These are phyloP conservation scores for Ulmus americana DNA, from an alignment of 331 rosid species.

Conservation along the genomic window DNA sequence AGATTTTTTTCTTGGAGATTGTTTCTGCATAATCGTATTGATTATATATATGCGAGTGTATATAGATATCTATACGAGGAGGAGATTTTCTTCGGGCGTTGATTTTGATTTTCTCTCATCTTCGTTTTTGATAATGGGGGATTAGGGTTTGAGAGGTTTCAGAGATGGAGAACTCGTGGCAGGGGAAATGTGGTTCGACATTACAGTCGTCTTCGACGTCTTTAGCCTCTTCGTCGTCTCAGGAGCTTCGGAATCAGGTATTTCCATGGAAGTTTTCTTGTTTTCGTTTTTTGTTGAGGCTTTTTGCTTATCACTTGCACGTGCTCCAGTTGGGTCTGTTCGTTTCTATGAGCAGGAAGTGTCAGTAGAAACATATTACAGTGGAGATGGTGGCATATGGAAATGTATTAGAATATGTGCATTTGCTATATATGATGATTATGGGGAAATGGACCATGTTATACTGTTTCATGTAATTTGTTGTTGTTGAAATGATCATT, in stretches of 20 bases:
- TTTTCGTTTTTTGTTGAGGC: not conserved
- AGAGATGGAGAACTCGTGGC: slow-evolving; percentile 42
- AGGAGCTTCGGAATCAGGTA: slow-evolving; percentile 45
- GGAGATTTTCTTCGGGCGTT: slow-evolving; percentile 9
- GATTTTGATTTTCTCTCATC: slow-evolving; percentile 5
- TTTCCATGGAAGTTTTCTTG: slow-evolving; percentile 1
- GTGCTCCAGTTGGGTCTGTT: not conserved
- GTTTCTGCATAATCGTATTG: not conserved
- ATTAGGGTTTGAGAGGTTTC: slow-evolving; percentile 27
- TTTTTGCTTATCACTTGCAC: slow-evolving; percentile 6
- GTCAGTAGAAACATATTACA: not conserved
- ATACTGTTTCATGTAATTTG: not conserved
- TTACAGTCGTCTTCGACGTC: slow-evolving; percentile 32
- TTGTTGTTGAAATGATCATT: not conserved
- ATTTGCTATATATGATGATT: not conserved
- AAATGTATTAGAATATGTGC: not conserved
- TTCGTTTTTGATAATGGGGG: slow-evolving; percentile 15
- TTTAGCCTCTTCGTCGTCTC: slow-evolving; percentile 31
- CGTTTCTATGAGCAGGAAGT: not conserved
- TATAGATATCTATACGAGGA: not conserved
- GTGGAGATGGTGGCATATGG: not conserved
- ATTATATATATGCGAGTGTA: not conserved
- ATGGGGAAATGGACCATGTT: not conserved
- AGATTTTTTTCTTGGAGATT: slow-evolving; percentile 16
- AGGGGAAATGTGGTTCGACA: slow-evolving; percentile 33